These are phyloP conservation scores for Laetiporus sulphureus DNA, from an alignment of 1,284 basidiomycete genomes.

Conservation along the genomic window DNA sequence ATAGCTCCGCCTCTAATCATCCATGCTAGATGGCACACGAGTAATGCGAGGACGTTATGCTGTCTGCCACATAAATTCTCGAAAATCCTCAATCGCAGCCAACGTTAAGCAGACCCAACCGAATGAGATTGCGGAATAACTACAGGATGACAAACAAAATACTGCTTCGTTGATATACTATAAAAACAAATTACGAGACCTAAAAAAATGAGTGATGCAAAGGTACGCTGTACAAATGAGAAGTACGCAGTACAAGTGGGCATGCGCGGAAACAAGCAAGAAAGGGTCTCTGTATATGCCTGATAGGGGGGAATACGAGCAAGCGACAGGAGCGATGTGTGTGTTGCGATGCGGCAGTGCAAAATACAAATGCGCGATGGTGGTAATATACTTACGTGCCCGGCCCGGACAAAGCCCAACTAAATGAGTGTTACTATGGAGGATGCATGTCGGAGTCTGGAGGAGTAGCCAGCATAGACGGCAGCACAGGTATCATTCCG, in stretches of 20 bases:
- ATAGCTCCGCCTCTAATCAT: too few species aligned
- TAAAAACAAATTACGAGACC: conserved; percentile 31
- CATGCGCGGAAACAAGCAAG: conserved; percentile 22
- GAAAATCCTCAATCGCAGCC: too few species aligned
- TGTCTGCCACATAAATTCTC: too few species aligned
- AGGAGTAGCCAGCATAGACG: conserved; percentile 25
- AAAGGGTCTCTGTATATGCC: conserved; percentile 18
- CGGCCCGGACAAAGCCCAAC: conserved; percentile 22
- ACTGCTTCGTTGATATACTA: conserved; percentile 48
- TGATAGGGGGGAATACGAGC: conserved; percentile 15
- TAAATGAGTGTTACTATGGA: conserved; percentile 25
- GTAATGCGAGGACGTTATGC: too few species aligned
- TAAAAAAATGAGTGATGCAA: conserved; percentile 24
- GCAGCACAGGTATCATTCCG: conserved; percentile 28
- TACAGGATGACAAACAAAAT: conserved; percentile 62
- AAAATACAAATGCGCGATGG: conserved; percentile 63
- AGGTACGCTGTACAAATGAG: conserved; percentile 34
- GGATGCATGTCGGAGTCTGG: conserved; percentile 17
- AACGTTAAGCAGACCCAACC: neutral
- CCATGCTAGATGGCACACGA: too few species aligned
- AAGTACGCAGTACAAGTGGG: conserved; percentile 31
- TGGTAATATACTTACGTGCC: conserved; percentile 30
- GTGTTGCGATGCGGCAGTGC: conserved; percentile 45
- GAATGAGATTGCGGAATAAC: conserved; percentile 42
- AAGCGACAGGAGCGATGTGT: conserved; percentile 34